phyloP scores from a whole-genome alignment of 2,329 filamentous ascomycete genomes.

The Fusarium ambrosium region DNA sequence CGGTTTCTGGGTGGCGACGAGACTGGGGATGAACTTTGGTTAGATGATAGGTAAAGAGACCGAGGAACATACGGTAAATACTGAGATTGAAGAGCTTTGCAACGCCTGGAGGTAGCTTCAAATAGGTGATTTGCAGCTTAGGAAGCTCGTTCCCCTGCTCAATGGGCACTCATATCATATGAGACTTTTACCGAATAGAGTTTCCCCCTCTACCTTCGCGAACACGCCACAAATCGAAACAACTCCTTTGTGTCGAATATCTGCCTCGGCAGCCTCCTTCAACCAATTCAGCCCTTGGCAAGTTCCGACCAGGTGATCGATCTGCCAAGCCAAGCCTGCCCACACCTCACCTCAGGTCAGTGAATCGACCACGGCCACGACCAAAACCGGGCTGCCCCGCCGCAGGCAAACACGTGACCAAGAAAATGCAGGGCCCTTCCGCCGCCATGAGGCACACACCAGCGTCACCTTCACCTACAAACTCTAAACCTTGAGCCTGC shows the following conservation, averaged over 20 bases:
- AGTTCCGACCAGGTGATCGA: conserved; percentile 10
- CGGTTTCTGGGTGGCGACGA: neutral
- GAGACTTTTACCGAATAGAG: neutral
- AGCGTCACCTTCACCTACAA: conserved; percentile 48
- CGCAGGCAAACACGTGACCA: conserved; percentile 50
- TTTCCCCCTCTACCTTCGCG: neutral
- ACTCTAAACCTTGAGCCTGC: conserved; percentile 47
- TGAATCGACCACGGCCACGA: neutral
- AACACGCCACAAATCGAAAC: neutral
- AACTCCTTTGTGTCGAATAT: neutral
- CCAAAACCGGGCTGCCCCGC: conserved; percentile 47
- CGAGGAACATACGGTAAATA: neutral
- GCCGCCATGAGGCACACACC: conserved; percentile 47
- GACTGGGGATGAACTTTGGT: neutral
- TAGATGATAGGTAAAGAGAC: neutral
- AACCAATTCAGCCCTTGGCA: conserved; percentile 8
- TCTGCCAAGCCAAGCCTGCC: conserved; percentile 10
- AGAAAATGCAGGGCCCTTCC: conserved; percentile 39
- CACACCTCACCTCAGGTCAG: conserved; percentile 11
- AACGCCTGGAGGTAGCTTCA: neutral
- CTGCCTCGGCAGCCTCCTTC: conserved; percentile 1
- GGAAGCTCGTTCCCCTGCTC: neutral
- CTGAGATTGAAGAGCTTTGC: neutral
- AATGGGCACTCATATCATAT: neutral
- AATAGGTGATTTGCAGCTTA: neutral